Base-by-base conservation (phyloP, 2,329 filamentous ascomycete species). In the Fusarium albidum region DNA sequence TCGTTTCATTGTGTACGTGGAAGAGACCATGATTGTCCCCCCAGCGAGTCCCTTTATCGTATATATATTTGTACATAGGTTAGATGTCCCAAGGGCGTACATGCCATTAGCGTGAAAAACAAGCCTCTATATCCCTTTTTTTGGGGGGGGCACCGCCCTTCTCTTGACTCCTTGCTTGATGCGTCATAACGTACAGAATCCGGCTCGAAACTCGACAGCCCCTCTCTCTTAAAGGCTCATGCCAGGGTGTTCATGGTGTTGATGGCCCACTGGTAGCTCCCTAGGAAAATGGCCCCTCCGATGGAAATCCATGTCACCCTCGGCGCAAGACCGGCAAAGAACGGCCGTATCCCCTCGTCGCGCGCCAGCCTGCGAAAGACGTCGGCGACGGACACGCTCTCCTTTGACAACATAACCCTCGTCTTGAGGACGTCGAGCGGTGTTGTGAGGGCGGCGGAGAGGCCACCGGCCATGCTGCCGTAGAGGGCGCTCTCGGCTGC, bases 391-490 rank as follows among this genome's bases (percentile, higher is more conserved):
- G 79, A 82, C 71, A 83, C 84, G 64, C 79, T 84, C 78, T 88
- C 84, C 67, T 85, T 82, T 12, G 90, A 89, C 64, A 99, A 79
- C 95, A 99, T 99, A 75, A 98, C 88, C 60, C 95, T 81, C 61
- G 95, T 99, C 85, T 99, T 99, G 63, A 99, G 80, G 57, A 99
- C 95, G 75, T 99, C 95, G 58, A 99, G 77, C 32, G 95, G 95
- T 45, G 95, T 99, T 18, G 95, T 99, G 53, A 94, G 71, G 0
- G 85, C 94, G 1, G 95, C 95, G 1, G 95, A 92, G 32, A 97
- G 81, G 1, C 88, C 92, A 1, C 95, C 95, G 0, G 92, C 87
- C 29, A 92, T 69, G 65, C 89, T 93, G 1, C 95, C 95, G 72
- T 95, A 94, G 34, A 95, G 66, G 1, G 89, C 95, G 63, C 91